Base-by-base conservation (phyloP, 2,329 filamentous ascomycete genomes). In the Monilinia polystroma region DNA sequence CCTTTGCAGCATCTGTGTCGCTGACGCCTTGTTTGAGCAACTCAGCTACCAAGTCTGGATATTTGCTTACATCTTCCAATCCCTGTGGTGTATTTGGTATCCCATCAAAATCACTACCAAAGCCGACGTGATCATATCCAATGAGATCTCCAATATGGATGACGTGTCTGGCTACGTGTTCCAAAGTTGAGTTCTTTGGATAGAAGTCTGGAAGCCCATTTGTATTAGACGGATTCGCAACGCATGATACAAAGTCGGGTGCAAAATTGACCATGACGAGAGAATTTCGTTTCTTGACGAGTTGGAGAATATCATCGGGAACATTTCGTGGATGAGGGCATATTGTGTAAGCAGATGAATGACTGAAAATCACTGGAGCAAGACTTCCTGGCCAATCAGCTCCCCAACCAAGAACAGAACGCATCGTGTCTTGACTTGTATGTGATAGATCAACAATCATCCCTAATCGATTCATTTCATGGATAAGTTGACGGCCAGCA, bases 371-470 rank as follows among this genome's bases (percentile, higher is more conserved):
- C 6, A 95, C 84, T 0, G 94, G 93, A 0, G 94, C 93, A 66
- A 83, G 80, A 75, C 90, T 93, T 8, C 91, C 91, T 6, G 80
- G 76, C 90, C 90, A 94, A 26, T 82, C 81, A 29, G 77, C 77
- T 2, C 79, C 77, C 18, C 83, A 88, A 6, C 86, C 86, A 0
- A 97, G 84, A 0, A 94, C 91, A 73, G 97, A 91, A 8, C 87
- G 80, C 91, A 96, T 95, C 0, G 93, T 97, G 68, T 94, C 90
- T 66, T 86, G 84, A 72, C 90, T 84, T 32, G 88, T 87, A 77
- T 97, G 94, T 8, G 90, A 85, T 47, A 97, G 82, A 76, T 97
- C 94, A 52, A 98, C 90, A n/a, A 97, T 87, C 88, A 97, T 93
- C 35, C 94, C 94, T 2, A 97, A 81, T 3, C 94, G 86, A 77